These are phyloP conservation scores for Chiua virens DNA, from an alignment of 768 basidiomycete species.

Conservation along the genomic window DNA sequence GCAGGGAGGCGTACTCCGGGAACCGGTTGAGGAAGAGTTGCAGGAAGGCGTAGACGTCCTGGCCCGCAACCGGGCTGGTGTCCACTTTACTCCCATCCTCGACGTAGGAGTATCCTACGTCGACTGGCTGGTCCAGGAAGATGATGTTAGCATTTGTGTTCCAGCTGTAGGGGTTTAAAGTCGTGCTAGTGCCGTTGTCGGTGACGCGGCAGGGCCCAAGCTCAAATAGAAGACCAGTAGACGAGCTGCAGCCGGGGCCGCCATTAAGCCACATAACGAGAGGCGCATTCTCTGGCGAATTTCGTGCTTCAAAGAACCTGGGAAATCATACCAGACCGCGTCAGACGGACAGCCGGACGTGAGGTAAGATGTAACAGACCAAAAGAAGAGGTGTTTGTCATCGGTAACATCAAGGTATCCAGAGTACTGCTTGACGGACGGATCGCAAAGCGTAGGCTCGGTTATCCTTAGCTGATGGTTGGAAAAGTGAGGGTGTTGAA, in stretches of 20 bases:
- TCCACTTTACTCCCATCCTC: constrained; percentile 72
- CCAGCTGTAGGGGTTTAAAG: constrained; percentile 82
- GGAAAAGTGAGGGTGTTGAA: constrained; percentile 53
- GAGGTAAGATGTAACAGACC: constrained; percentile 42
- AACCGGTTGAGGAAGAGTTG: constrained; percentile 78
- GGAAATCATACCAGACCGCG: not conserved
- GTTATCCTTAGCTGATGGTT: constrained; percentile 60
- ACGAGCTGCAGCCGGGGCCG: constrained; percentile 69
- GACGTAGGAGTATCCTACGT: constrained; percentile 88
- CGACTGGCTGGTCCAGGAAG: constrained; percentile 74
- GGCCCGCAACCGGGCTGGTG: constrained; percentile 81
- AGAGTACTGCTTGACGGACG: constrained; percentile 69
- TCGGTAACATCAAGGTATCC: constrained; percentile 83
- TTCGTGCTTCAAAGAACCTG: constrained; percentile 89
- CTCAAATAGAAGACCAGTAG: constrained; percentile 87
- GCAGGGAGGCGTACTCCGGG: constrained; percentile 64
- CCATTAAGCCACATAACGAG: constrained; percentile 92
- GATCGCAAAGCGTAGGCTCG: constrained; percentile 74
- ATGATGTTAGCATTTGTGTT: constrained; percentile 65
- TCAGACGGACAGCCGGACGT: not conserved
- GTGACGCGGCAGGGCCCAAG: constrained; percentile 84
- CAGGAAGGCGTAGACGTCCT: constrained; percentile 87
- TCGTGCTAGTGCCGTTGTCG: constrained; percentile 67
- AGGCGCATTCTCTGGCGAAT: constrained; percentile 72
- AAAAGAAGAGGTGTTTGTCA: constrained; percentile 85